Evolutionary conservation across 768 basidiomycete genomes (phyloP), one percentile per base, ranked within the genome.

Genomic region (Daedalea quercina): DNA sequence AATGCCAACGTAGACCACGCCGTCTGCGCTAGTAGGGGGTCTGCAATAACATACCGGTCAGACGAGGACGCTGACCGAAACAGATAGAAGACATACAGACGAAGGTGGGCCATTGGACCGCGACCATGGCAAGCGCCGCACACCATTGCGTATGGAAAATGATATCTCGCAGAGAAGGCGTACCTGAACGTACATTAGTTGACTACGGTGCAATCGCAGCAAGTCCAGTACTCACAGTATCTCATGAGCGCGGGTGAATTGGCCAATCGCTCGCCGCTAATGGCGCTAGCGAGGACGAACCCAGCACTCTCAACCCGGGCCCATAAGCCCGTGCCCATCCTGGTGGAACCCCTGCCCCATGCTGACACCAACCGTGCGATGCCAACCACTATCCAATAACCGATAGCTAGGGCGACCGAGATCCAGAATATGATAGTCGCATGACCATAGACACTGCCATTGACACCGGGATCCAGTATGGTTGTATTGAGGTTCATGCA

Each of bases 141-240:
- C 87, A 90, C 87, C 90, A 97, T 59, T 96, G 94, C 0, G 94
- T 89, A 62, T 94, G 92, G 67, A 92, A 88, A 47, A 97, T 79
- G 47, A 99, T 78, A 67, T 99, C 96, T 50, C 94, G 77, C 70
- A 94, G 71, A 6, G 92, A 91, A 1, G 96, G 95, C 0, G 96
- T 95, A 60, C 87, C 93, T 94, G 56, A 62, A 52, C 31, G 53
- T 44, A 42, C 56, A 56, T 51, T 22, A 48, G 35, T 20, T 43
- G 35, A 47, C 52, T 45, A 47, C 24, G 33, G 34, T 33, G 31
- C 28, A 25, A 55, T 28, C 25, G 35, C 15, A 51, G 49, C 34
- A 41, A 43, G 51, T 45, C 23, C 45, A 37, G 28, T 47, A 74
- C 89, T 63, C 65, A 93, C 93, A 85, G 64, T 94, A 98, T 48